A percentile compares a stretch with the other conserved stretches of the same genome.
These are phyloP conservation scores for Fusarium praegraminearum DNA, from an alignment of 2,329 filamentous ascomycete species.

Conservation along the genomic window DNA sequence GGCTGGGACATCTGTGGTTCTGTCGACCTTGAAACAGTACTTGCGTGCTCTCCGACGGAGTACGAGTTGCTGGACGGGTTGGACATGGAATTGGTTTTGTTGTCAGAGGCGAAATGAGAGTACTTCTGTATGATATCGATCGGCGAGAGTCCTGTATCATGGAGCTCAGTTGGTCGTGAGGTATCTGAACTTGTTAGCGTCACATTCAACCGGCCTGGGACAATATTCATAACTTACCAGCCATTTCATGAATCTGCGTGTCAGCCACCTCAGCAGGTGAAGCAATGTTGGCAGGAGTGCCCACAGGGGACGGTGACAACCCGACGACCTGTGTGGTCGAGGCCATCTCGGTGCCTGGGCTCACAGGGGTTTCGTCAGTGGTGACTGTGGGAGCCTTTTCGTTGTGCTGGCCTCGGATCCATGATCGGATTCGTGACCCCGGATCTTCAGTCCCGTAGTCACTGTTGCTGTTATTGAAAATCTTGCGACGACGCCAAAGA, in stretches of 20 bases:
- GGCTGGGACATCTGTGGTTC: constrained; percentile 23
- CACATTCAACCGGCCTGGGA: too few relatives aligned
- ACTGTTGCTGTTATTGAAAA: constrained; percentile 54
- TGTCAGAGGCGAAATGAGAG: constrained; percentile 40
- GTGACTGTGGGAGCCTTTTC: constrained; percentile 61
- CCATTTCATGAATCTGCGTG: constrained; percentile 61
- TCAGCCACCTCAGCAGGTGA: constrained; percentile 56
- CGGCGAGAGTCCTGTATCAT: constrained; percentile 57
- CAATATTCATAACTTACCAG: constrained; percentile 53
- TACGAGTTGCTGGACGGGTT: constrained; percentile 46
- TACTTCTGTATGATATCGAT: constrained; percentile 56
- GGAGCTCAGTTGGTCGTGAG: constrained; percentile 59
- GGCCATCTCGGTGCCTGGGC: constrained; percentile 56
- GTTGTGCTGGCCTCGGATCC: constrained; percentile 62
- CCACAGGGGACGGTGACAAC: constrained; percentile 28
- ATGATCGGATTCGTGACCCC: constrained; percentile 62
- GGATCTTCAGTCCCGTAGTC: constrained; percentile 60
- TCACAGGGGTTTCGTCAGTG: constrained; percentile 57
- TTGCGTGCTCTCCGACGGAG: constrained; percentile 44
- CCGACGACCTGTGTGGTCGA: constrained; percentile 34
- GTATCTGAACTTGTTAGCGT: constrained; percentile 53
- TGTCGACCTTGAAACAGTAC: constrained; percentile 48
- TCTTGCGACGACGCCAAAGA: constrained; percentile 63
- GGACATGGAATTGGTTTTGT: constrained; percentile 33
- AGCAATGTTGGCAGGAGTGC: constrained; percentile 20